Evolutionary conservation across 768 basidiomycete genomes (phyloP).

Genomic region (Mycena floridula): DNA sequence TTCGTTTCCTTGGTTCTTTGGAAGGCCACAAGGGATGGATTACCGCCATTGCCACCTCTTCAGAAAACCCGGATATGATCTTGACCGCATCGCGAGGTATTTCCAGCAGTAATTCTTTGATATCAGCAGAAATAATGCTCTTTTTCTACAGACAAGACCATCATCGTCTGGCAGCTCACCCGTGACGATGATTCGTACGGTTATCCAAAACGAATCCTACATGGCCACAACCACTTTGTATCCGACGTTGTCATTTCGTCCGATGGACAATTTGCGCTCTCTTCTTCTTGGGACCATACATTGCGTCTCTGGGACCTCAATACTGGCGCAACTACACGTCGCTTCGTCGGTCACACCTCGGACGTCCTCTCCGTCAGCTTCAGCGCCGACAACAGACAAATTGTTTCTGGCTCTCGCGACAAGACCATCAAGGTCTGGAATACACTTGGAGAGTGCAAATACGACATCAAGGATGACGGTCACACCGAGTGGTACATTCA

Average conservation of each 20-base stretch:
- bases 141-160: conserved; percentile 83
- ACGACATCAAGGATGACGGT: conserved; percentile 98
- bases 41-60: conserved; percentile 96
- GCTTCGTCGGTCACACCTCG: conserved; percentile 96
- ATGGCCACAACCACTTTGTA: conserved; percentile 99
- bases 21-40: conserved; percentile 96
- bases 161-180: conserved; percentile 99
- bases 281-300: conserved; percentile 99
- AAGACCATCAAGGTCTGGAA: conserved; percentile 99
- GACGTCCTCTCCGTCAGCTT: conserved; percentile 99
- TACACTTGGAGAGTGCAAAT: conserved; percentile 99
- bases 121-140: conserved; percentile 19
- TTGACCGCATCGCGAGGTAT: conserved; percentile 95
- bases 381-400: conserved; percentile 99
- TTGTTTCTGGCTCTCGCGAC: conserved; percentile 98
- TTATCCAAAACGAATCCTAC: conserved; percentile 94
- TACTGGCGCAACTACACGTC: conserved; percentile 92
- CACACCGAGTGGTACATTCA: conserved; percentile 92
- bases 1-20: conserved; percentile 89
- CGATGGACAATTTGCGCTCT: conserved; percentile 98
- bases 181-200: conserved; percentile 89
- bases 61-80: conserved; percentile 99
- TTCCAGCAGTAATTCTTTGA: conserved; percentile 15
- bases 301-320: conserved; percentile 99
- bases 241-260: conserved; percentile 99